Conservation (phyloP, 2,329 filamentous ascomycete genomes). For the Colletotrichum echinochloae region DNA sequence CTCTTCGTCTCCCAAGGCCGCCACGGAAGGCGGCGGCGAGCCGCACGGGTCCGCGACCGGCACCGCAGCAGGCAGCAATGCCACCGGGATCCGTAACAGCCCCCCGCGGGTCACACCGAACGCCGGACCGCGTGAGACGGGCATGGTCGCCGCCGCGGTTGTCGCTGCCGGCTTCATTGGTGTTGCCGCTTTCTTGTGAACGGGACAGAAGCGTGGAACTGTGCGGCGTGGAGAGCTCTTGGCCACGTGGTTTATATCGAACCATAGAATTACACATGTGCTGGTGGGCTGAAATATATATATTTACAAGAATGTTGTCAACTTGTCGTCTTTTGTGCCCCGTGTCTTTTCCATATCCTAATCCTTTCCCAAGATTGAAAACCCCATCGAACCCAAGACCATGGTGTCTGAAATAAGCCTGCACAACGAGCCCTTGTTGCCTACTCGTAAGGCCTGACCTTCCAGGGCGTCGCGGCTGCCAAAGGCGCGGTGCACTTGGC, state of each 20-base stretch:
- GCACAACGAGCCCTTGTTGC: too few relatives aligned
- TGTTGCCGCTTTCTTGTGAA: slow-evolving; percentile 45
- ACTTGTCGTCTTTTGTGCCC: background rate
- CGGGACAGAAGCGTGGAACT: background rate
- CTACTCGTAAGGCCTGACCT: slow-evolving; percentile 34
- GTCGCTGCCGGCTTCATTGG: slow-evolving; percentile 46
- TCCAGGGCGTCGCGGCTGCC: slow-evolving; percentile 46
- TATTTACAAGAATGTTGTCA: slow-evolving; percentile 26
- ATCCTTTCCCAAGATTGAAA: fast-evolving
- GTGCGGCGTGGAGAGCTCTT: background rate
- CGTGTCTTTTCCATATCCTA: fast-evolving
- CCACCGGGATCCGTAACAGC: slow-evolving; percentile 10
- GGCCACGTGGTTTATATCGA: background rate
- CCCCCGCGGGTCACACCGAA: slow-evolving; percentile 24
- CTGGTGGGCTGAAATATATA: background rate
- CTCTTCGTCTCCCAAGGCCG: slow-evolving; percentile 1
- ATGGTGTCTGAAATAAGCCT: background rate
- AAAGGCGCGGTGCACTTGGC: slow-evolving; percentile 49
- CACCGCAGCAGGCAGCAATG: slow-evolving; percentile 6
- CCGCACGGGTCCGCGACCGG: background rate
- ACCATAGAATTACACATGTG: slow-evolving; percentile 13
- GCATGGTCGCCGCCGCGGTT: slow-evolving; percentile 42
- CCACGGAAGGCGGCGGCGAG: slow-evolving; percentile 5
- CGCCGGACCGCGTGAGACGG: slow-evolving; percentile 44
- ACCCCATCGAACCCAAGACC: background rate